Evolutionary conservation across 768 basidiomycete species (phyloP), one percentile per base, ranked within the genome.

Genomic region (Termitomyces sp.): DNA sequence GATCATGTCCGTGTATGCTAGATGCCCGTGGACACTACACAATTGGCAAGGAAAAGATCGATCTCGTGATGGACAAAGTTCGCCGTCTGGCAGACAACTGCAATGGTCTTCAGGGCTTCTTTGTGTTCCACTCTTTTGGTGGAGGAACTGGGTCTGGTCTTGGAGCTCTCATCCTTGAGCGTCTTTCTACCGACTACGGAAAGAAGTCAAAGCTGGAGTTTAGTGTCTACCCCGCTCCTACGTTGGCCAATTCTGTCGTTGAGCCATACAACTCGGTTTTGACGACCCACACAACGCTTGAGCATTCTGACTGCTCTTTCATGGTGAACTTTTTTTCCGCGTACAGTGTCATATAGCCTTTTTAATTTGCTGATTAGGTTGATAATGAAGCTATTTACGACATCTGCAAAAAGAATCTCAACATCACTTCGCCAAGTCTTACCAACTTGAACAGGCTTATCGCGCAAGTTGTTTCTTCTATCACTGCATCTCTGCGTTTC

Each of bases 141-240:
- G 96, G 96, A 70, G 96, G 96, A 75, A 98, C 96, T 63, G 96
- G 96, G 62, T 99, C 96, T 59, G 96, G 96, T 64, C 96, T 99
- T 71, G 96, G 96, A 68, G 95, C 96, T 54, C 85, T 98, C 65
- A 84, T 98, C 54, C 86, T 99, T 60, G 96, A 98, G 77, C 87
- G 91, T 65, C 86, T 99, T 54, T 95, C 95, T 18, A 90, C 89
- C 59, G 96, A 99, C 74, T 99, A 97, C 67, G 96, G 96, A 72
- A 99, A 98, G 78, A 99, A 98, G 78, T 95, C 92, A 57, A 98
- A 98, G 81, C 85, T 98, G 63, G 95, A 99, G 76, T 98, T 98
- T 81, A 90, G 92, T 65, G 93, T 97, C 45, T 97, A 96, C 76
- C 95, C 95, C 50, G 92, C 95, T 6, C 95, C 95, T 12, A 89